Base-by-base conservation (phyloP, 371 early-diverging fungal species). In the Sporodiniella umbellata region DNA sequence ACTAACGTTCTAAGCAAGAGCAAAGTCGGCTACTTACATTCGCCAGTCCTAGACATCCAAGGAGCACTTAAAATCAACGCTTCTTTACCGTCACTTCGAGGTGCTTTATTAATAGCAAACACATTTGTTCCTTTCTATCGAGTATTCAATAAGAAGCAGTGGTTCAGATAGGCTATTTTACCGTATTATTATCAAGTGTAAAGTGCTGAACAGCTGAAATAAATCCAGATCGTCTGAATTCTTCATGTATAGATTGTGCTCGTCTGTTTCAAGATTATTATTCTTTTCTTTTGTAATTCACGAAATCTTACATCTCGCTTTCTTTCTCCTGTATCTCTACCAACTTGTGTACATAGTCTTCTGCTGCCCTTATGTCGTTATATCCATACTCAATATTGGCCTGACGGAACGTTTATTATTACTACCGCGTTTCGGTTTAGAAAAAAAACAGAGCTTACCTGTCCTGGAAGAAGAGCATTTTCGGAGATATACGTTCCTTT, bases 11-110 rank as follows among this genome's bases (percentile, higher is more conserved):
- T n/a, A n/a, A n/a, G n/a, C n/a, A n/a, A n/a, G n/a, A n/a, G n/a
- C n/a, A n/a, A n/a, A n/a, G n/a, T n/a, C n/a, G n/a, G n/a, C n/a
- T n/a, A 48, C 59, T 43, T 60, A 76, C 78, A 64, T 48, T 71
- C 72, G 21, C 72, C 70, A 11, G 71, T 75, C 22, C 74, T 63
- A 49, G 92, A 84, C 54, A 62, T 66, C 89, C 90, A 88, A 22
- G 93, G 80, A 3, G 92, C 90, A 24, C 86, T 82, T 12, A 96
- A 59, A 4, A 95, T 79, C 31, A 97, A 58, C 8, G 93, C 89
- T 66, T 96, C 96, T 23, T 94, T 91, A 3, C 93, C 92, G 59
- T 96, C 95, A 30, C 87, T 85, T 4, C 94, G 72, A 12, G 93
- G 93, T 12, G 96, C 90, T 24, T 86, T 76, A 46, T 90, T 72